These are phyloP conservation scores for Daldinia vernicosa DNA, from an alignment of 495 filamentous ascomycete genomes.

Conservation along the genomic window DNA sequence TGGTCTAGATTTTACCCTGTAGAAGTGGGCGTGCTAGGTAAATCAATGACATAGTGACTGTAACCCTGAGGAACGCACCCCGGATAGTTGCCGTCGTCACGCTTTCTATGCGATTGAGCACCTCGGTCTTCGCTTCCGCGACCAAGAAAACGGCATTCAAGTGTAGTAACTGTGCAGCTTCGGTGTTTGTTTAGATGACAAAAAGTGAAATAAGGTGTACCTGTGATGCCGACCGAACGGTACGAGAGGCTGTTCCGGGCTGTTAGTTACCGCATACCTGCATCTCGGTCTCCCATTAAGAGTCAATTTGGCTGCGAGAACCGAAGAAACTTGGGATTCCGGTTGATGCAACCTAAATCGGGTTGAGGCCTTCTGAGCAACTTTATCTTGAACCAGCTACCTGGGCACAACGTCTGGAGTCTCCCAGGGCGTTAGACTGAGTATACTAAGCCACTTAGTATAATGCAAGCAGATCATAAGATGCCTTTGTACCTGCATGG, in stretches of 20 bases:
- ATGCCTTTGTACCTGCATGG: constrained; percentile 35
- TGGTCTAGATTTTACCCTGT: constrained; percentile 27
- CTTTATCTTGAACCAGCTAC: constrained; percentile 33
- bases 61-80: constrained; percentile 13
- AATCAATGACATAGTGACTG: constrained; percentile 36
- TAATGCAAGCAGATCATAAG: constrained; percentile 11
- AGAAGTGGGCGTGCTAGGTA: constrained; percentile 10
- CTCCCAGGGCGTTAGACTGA: constrained; percentile 7
- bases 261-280: constrained; percentile 19
- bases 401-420: constrained; percentile 1
- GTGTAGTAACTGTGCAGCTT: constrained; percentile 3
- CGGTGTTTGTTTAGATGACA: constrained; percentile 2
- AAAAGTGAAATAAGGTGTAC: background rate
- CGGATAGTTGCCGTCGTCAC: constrained; percentile 20
- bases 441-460: constrained; percentile 4
- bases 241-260: constrained; percentile 3
- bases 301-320: constrained; percentile 2
- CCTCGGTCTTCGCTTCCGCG: background rate
- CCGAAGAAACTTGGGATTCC: constrained; percentile 15
- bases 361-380: constrained; percentile 3
- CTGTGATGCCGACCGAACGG: constrained; percentile 22
- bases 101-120: constrained; percentile 9
- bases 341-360: constrained; percentile 21
- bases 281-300: constrained; percentile 20
- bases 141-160: background rate